Base-by-base conservation (phyloP, 164 flowering plant genomes). In the Stephania cephalantha region DNA sequence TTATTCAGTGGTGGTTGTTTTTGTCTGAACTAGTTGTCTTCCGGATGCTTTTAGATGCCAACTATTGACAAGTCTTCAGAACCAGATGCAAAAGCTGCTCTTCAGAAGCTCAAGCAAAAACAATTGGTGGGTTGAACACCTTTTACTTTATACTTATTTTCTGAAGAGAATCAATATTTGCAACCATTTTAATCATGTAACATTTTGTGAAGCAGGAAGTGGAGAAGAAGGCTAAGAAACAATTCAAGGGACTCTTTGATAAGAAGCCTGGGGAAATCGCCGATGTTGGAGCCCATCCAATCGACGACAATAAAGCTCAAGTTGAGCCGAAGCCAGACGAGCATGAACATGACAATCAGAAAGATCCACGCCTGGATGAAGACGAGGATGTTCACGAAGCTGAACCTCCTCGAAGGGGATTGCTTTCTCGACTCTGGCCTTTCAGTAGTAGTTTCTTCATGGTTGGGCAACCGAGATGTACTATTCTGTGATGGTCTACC, bases 191-290 rank as follows among this genome's bases (percentile, higher is more conserved):
- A 52, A 68, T n/a, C 35, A 13, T 74, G 4, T 45, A 30, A n/a
- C 45, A 22, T 50, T 29, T 10, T 76, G 29, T 42, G 50, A 44
- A 69, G 46, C 90, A 93, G 99, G 98, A 94, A 80, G 87, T 85
- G 30, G 88, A 91, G 76, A 87, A 64, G 82, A 91, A 86, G 83
- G 95, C 87, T 11, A 82, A 89, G 74, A 86, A 82, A 76, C 98
- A 96, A 76, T 96, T 96, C 74, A 93, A 94, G 83, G 99, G 99
- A 50, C 83, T 96, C 9, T 96, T 96, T 74, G 97, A 96, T 85
- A 96, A 96, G 87, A 92, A 90, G 72, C 98, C 99, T 3, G 99
- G 98, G 68, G 99, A 94, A 78, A 93, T 96, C 81, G 75, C 99
- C 0, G 97, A 91, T 3, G 93, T 73, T 71, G 86, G 77, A 70